Evolutionary conservation across 108 stramenopile genomes (phyloP).

Genomic region (Nannochloropsis granulata): DNA sequence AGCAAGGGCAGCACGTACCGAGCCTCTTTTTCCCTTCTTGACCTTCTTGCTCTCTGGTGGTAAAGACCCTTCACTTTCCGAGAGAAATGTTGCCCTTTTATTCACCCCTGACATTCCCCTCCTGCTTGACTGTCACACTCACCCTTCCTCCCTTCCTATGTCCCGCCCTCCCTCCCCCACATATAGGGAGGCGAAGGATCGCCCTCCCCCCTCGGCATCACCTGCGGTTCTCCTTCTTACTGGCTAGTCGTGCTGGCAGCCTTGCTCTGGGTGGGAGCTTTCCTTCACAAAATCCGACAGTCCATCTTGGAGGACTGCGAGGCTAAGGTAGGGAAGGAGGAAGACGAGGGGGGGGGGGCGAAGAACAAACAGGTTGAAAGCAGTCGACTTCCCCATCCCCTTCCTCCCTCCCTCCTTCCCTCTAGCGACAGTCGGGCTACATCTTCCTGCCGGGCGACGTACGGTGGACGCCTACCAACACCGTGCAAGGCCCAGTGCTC

Average conservation of each 20-base stretch:
- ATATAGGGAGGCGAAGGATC: background rate
- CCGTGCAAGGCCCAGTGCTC: background rate
- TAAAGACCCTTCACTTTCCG: background rate
- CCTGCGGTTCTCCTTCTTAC: background rate
- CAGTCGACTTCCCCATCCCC: background rate
- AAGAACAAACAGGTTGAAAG: background rate
- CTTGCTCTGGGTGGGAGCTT: background rate
- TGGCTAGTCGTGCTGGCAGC: background rate
- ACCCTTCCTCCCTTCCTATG: background rate
- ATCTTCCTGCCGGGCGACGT: background rate
- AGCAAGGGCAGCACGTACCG: too few species aligned
- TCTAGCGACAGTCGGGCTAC: background rate
- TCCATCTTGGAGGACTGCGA: background rate
- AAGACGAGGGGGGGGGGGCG: background rate
- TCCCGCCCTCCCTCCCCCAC: background rate
- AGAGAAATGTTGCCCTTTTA: background rate
- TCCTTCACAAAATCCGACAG: background rate
- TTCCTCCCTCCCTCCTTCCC: background rate
- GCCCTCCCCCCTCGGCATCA: background rate
- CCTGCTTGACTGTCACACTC: background rate
- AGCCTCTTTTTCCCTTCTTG: background rate
- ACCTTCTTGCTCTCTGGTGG: background rate
- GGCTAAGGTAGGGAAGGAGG: background rate
- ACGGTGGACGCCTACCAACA: background rate
- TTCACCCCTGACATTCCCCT: background rate